Base-by-base conservation (phyloP, 192 early-diverging fungal genomes). In the Jimgerdemannia flammicorona region DNA sequence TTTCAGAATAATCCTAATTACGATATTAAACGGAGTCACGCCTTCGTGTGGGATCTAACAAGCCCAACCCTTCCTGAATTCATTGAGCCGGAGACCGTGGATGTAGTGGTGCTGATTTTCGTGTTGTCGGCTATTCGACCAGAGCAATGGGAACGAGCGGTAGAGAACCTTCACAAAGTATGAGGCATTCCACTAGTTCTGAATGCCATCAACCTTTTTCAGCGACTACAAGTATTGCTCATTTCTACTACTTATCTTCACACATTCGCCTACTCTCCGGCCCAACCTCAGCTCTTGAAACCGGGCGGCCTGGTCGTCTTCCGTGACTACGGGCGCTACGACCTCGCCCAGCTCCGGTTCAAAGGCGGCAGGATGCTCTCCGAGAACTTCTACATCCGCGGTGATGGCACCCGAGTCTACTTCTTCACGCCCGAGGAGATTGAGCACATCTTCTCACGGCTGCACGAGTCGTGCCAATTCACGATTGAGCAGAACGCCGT, bases 261-360 rank as follows among this genome's bases (percentile, higher is more conserved):
- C 40, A 40, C 11, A 65, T 39, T 4, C 44, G 4, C 4, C n/a
- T 29, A 1, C 29, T 59, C 49, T 59, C 14, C 49, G 49, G 2
- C 49, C 63, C 18, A 70, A 10, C 49, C 66, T 18, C 74, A 83
- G 83, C 78, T 90, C 66, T 69, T 99, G 19, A 96, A 95, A 75
- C 96, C 97, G 8, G 97, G 97, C 14, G 97, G 98, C 40, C 73
- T 93, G 29, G 85, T 99, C 4, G 79, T 97, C 72, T 95, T 97
- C 80, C 85, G 95, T 44, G 98, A 99, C 80, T 99, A 99, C 83
- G 98, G 95, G 17, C 84, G 97, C n/a, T 96, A 99, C 81, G 98
- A 99, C 81, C 87, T 97, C 78, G 95, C 97, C 17, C 98, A 99
- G 82, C 83, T 99, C 68, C 90, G 97, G 66, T 97, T 99, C 82